Conservation (phyloP, 2,329 filamentous ascomycete species). For the Cordyceps militaris region DNA sequence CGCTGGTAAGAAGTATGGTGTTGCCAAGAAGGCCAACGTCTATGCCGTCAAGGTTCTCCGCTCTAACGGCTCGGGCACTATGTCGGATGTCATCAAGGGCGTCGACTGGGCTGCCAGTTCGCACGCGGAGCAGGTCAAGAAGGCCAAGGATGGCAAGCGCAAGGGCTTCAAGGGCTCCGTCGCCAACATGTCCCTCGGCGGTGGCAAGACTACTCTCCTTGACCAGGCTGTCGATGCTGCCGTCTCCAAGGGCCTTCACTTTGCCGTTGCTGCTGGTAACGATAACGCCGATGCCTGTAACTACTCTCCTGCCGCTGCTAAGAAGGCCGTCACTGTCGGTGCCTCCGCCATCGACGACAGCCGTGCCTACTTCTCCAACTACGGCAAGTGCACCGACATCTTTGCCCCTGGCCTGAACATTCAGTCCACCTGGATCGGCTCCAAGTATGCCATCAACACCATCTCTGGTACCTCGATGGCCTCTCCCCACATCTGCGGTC, state of each 20-base stretch:
- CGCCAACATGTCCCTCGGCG: slow-evolving; percentile 98
- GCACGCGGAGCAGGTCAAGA: slow-evolving; percentile 68
- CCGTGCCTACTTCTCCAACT: slow-evolving; percentile 99
- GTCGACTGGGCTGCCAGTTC: slow-evolving; percentile 86
- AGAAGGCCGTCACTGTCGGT: slow-evolving; percentile 90
- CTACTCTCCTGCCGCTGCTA: slow-evolving; percentile 92
- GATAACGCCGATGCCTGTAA: slow-evolving; percentile 99
- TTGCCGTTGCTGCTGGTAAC: slow-evolving; percentile 95
- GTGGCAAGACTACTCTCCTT: slow-evolving; percentile 89
- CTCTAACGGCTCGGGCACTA: slow-evolving; percentile 94
- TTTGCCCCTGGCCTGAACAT: slow-evolving; percentile 97
- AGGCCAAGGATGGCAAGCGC: slow-evolving; percentile 78
- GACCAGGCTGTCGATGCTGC: slow-evolving; percentile 92
- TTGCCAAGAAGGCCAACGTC: slow-evolving; percentile 96
- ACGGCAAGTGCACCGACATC: slow-evolving; percentile 98
- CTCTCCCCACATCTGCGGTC: slow-evolving; percentile 91
- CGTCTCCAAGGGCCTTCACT: slow-evolving; percentile 87
- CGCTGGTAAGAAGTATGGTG: slow-evolving; percentile 97
- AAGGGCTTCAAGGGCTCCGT: slow-evolving; percentile 98
- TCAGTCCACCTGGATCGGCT: slow-evolving; percentile 96
- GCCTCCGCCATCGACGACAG: slow-evolving; percentile 88
- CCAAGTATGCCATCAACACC: slow-evolving; percentile 93
- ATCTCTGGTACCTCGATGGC: slow-evolving; percentile 99
- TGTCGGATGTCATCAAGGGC: slow-evolving; percentile 98
- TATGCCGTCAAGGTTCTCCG: slow-evolving; percentile 97